These are phyloP conservation scores for Boletellus deceptivus DNA, from an alignment of 1,284 basidiomycete species.

Conservation along the genomic window DNA sequence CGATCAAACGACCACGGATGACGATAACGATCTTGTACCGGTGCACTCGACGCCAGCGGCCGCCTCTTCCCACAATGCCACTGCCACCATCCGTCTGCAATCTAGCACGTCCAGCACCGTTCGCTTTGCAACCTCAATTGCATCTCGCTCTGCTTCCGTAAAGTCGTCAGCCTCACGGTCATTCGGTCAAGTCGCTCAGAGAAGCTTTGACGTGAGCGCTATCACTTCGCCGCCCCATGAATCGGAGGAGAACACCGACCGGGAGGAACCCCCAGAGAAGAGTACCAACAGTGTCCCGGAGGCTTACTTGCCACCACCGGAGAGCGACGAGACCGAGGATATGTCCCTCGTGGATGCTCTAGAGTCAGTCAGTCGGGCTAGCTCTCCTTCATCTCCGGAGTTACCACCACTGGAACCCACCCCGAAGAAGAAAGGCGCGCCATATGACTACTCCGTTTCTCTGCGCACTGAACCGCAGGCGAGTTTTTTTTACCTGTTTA, in stretches of 20 bases:
- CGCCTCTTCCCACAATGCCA: slow-evolving; percentile 41
- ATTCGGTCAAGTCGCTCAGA: slow-evolving; percentile 29
- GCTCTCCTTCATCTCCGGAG: slow-evolving; percentile 45
- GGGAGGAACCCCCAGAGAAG: slow-evolving; percentile 36
- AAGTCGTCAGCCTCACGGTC: slow-evolving; percentile 36
- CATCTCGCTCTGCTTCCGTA: slow-evolving; percentile 48
- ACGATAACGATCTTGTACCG: slow-evolving; percentile 39
- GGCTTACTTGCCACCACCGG: slow-evolving; percentile 48
- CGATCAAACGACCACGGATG: slow-evolving; percentile 33
- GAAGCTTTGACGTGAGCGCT: slow-evolving; percentile 59
- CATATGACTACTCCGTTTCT: slow-evolving; percentile 61
- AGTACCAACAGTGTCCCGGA: slow-evolving; percentile 52
- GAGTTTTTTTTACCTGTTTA: slow-evolving; percentile 18
- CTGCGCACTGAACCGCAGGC: slow-evolving; percentile 66
- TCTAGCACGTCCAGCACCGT: slow-evolving; percentile 61
- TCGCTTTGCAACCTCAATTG: slow-evolving; percentile 72
- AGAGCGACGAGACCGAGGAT: slow-evolving; percentile 41
- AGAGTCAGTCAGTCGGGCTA: slow-evolving; percentile 54
- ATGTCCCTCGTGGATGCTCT: slow-evolving; percentile 59
- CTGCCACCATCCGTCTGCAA: slow-evolving; percentile 47
- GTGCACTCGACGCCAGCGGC: slow-evolving; percentile 65
- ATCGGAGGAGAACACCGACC: slow-evolving; percentile 39
- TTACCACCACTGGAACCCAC: slow-evolving; percentile 39
- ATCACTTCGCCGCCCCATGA: slow-evolving; percentile 53
- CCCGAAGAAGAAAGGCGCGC: slow-evolving; percentile 49